Percentiles rank a stretch among this genome's conserved stretches.
phyloP scores from a whole-genome alignment of 2,329 filamentous ascomycete genomes.

The Phialophora expanda region DNA sequence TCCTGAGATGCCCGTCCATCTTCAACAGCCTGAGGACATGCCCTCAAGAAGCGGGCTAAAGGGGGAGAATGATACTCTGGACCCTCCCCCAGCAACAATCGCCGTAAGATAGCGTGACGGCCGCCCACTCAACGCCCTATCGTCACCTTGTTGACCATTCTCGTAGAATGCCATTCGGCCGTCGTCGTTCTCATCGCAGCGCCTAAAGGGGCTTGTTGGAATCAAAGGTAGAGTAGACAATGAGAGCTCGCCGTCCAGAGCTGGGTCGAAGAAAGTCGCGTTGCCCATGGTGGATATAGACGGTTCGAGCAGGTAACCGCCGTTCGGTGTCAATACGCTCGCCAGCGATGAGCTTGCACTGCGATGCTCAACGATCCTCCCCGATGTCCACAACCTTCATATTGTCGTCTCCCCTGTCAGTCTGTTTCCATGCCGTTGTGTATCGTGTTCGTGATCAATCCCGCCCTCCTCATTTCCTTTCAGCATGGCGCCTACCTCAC shows the following conservation, averaged over 20 bases:
- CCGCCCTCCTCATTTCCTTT: constrained; percentile 5
- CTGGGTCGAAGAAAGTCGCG: background rate
- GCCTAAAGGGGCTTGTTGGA: background rate
- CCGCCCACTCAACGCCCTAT: too few relatives aligned
- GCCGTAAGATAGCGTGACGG: background rate
- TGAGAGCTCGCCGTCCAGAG: background rate
- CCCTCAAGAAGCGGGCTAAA: background rate
- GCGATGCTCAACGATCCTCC: constrained; percentile 12
- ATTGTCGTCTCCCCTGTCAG: background rate
- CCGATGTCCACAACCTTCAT: constrained; percentile 9
- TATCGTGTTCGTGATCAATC: background rate
- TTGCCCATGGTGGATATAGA: background rate
- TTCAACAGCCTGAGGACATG: background rate
- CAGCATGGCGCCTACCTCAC: constrained; percentile 29
- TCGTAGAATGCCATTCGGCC: background rate
- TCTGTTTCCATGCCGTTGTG: background rate
- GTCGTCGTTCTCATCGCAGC: background rate
- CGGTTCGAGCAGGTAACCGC: background rate
- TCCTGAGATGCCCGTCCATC: background rate
- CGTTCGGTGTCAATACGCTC: constrained; percentile 10
- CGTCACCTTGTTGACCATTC: background rate
- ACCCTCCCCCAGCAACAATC: background rate
- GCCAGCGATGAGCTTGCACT: constrained; percentile 10
- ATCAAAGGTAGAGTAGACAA: background rate
- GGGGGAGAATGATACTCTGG: background rate